Conservation (phyloP, 257 asterid species). For the Lycium ferocissimum region DNA sequence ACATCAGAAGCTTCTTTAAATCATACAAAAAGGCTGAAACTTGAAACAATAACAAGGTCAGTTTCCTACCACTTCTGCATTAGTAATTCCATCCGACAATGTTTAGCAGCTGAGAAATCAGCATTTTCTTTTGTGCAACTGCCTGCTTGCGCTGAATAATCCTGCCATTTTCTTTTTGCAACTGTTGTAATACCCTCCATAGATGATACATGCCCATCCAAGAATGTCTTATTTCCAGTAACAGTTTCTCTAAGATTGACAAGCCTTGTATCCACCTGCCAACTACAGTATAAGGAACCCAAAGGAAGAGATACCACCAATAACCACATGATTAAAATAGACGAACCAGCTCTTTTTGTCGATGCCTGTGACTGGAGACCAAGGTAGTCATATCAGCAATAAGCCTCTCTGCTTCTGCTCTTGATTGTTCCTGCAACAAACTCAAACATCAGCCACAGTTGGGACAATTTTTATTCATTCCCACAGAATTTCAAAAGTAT, state of each 20-base stretch:
- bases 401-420: conserved; percentile 72
- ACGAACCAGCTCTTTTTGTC: conserved; percentile 77
- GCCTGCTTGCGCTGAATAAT: conserved; percentile 62
- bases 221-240: conserved; percentile 47
- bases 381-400: conserved; percentile 76
- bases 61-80: conserved; percentile 64
- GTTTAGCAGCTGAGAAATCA: conserved; percentile 80
- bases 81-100: conserved; percentile 80
- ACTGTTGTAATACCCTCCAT: no score
- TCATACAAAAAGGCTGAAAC: background rate
- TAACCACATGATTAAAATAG: conserved; percentile 5
- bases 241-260: conserved; percentile 61
- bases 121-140: conserved; percentile 63
- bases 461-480: background rate
- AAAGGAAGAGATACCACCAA: conserved; percentile 1
- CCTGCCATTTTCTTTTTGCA: conserved; percentile 89
- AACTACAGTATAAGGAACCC: conserved; percentile 27
- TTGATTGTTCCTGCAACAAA: conserved; percentile 66
- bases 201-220: no score
- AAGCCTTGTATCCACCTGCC: conserved; percentile 75
- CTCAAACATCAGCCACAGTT: conserved; percentile 33
- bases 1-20: background rate
- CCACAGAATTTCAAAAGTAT: background rate
- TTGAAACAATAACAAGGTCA: background rate
- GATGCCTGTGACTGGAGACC: conserved; percentile 70